Conservation (phyloP, 148 eudicot species). For the Tetragonia tetragonoides region DNA sequence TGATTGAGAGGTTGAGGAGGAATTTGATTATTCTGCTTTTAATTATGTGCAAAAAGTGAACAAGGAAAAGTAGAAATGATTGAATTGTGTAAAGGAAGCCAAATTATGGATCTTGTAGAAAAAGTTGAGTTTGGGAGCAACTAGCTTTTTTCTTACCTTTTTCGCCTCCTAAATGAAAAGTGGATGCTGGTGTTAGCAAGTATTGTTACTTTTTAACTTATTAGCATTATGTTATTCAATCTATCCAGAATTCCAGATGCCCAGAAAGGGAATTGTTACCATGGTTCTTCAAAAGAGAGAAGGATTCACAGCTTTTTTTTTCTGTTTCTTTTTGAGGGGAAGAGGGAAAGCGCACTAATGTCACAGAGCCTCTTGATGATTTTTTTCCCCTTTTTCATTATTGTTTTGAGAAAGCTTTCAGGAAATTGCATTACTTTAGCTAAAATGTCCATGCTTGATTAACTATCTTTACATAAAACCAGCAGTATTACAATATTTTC, state of each 20-base stretch:
- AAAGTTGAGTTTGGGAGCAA: not conserved
- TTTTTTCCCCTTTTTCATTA: not conserved
- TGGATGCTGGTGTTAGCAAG: slow-evolving; percentile 4
- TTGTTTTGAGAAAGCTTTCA: not conserved
- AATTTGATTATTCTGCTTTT: slow-evolving; percentile 5
- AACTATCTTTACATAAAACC: not conserved
- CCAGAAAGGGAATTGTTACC: not conserved
- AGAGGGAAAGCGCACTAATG: no score
- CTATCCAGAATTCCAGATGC: not conserved
- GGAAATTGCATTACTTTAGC: not conserved
- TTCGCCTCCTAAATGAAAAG: not conserved
- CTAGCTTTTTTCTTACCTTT: slow-evolving; percentile 10
- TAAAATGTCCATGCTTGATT: not conserved
- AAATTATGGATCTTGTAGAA: slow-evolving; percentile 23
- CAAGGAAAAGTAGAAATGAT: slow-evolving; percentile 14
- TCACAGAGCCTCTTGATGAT: no score
- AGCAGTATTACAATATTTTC: not conserved
- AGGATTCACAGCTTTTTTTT: not conserved
- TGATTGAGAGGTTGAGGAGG: slow-evolving; percentile 11
- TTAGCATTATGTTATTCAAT: not conserved
- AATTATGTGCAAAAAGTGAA: slow-evolving; percentile 22
- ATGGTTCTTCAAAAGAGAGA: slow-evolving; percentile 1
- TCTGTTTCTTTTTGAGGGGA: not conserved
- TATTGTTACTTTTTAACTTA: not conserved
- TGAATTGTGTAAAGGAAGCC: slow-evolving; percentile 2